These are phyloP conservation scores for Adansonia gregorii DNA, from an alignment of 441 rosid species.

Conservation along the genomic window DNA sequence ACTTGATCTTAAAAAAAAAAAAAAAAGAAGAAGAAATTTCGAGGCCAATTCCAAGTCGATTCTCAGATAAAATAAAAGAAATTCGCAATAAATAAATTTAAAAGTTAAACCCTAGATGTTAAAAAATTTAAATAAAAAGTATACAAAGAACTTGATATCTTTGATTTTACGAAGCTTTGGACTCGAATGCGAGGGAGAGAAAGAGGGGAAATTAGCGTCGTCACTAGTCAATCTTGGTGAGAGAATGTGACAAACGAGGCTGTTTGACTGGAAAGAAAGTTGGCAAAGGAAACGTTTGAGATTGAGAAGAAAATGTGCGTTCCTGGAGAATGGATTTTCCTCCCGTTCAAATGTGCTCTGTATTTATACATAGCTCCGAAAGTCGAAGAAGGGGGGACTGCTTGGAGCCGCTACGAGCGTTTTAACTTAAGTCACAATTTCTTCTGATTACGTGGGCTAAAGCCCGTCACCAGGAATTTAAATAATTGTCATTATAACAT, in stretches of 20 bases:
- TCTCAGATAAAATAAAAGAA: not conserved
- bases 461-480: not conserved
- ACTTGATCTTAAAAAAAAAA: not conserved
- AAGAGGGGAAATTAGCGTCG: conserved; percentile 1
- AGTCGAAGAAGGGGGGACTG: conserved; percentile 1
- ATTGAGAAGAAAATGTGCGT: not conserved
- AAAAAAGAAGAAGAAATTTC: not conserved
- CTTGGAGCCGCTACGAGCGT: not conserved
- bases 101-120: not conserved
- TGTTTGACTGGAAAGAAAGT: conserved; percentile 12
- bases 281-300: not conserved
- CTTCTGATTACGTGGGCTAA: not conserved
- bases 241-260: not conserved
- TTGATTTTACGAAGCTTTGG: not conserved
- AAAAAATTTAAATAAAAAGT: not conserved
- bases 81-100: not conserved
- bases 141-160: not conserved
- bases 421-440: too few relatives aligned
- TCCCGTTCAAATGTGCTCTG: conserved; percentile 2
- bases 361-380: conserved; percentile 3
- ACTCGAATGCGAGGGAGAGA: not conserved
- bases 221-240: not conserved
- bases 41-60: not conserved
- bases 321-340: not conserved
- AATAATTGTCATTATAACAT: too few relatives aligned